Evolutionary conservation across 2,329 filamentous ascomycete genomes (phyloP).

Genomic region (Scedosporium boydii): DNA sequence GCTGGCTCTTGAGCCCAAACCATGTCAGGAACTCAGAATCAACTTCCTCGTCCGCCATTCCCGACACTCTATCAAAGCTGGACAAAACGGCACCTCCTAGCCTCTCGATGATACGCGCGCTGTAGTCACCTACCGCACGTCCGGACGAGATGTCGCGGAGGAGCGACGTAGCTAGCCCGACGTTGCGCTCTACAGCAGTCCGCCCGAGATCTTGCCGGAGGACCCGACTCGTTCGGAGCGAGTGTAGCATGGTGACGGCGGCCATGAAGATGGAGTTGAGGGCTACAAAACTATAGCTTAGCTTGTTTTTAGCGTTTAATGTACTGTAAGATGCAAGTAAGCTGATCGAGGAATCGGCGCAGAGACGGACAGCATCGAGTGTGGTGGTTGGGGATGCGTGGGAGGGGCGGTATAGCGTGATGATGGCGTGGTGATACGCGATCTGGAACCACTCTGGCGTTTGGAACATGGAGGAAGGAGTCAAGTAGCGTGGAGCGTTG

Average conservation of each 20-base stretch:
- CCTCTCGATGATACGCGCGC: too few relatives aligned
- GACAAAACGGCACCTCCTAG: too few relatives aligned
- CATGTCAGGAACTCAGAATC: too few relatives aligned
- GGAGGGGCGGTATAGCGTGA: conserved; percentile 16
- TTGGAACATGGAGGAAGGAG: conserved; percentile 14
- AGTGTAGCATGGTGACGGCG: conserved; percentile 18
- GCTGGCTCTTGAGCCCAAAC: too few relatives aligned
- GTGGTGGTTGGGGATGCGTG: conserved; percentile 10
- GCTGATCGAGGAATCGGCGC: conserved; percentile 11
- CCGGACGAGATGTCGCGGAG: too few relatives aligned
- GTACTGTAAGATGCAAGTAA: conserved; percentile 12
- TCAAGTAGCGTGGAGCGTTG: conserved; percentile 14
- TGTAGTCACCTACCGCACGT: too few relatives aligned
- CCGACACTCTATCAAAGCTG: too few relatives aligned
- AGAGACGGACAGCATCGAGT: conserved; percentile 9
- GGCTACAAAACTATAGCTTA: conserved; percentile 18
- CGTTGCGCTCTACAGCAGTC: too few relatives aligned
- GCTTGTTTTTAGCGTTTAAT: conserved; percentile 17
- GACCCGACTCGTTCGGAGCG: conserved; percentile 13
- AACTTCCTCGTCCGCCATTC: too few relatives aligned
- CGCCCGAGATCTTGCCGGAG: too few relatives aligned
- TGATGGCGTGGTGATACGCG: conserved; percentile 16
- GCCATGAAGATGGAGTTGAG: conserved; percentile 19
- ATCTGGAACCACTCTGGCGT: conserved; percentile 19
- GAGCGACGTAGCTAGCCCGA: too few relatives aligned